These are phyloP conservation scores for Candida wancherniae DNA, from an alignment of 805 yeast species.

Conservation along the genomic window DNA sequence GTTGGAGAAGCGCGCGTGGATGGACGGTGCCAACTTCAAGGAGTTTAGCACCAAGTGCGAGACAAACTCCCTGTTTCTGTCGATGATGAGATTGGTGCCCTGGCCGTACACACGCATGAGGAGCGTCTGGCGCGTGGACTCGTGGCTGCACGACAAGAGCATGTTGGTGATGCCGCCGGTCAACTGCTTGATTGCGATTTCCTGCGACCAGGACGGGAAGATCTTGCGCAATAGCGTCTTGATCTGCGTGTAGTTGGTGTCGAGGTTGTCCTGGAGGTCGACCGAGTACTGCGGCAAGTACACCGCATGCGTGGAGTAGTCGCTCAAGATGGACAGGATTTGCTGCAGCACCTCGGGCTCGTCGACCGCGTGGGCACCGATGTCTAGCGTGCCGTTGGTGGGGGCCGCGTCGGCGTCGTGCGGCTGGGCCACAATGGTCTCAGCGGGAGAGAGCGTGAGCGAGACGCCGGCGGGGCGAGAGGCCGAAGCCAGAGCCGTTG, in stretches of 20 bases:
- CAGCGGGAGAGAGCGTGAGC: constrained; percentile 1
- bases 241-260: constrained; percentile 34
- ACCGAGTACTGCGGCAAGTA: constrained; percentile 44
- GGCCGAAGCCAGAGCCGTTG: no score
- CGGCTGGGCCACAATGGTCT: not conserved
- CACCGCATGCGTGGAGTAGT: constrained; percentile 44
- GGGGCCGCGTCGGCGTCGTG: constrained; percentile 1
- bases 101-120: constrained; percentile 70
- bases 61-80: constrained; percentile 68
- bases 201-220: constrained; percentile 40
- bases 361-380: not conserved
- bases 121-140: constrained; percentile 30
- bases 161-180: constrained; percentile 65
- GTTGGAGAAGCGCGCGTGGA: constrained; percentile 63
- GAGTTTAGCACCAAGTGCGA: constrained; percentile 61
- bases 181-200: constrained; percentile 38
- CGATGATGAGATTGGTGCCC: constrained; percentile 68
- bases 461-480: no score
- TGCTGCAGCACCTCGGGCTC: constrained; percentile 3
- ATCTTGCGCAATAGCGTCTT: constrained; percentile 36
- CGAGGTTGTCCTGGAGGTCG: constrained; percentile 32
- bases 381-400: constrained; percentile 1
- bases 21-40: constrained; percentile 60
- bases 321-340: constrained; percentile 14
- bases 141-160: constrained; percentile 45